Conservation (phyloP, 208 protist species). For the Vickermania spadyakhi region DNA sequence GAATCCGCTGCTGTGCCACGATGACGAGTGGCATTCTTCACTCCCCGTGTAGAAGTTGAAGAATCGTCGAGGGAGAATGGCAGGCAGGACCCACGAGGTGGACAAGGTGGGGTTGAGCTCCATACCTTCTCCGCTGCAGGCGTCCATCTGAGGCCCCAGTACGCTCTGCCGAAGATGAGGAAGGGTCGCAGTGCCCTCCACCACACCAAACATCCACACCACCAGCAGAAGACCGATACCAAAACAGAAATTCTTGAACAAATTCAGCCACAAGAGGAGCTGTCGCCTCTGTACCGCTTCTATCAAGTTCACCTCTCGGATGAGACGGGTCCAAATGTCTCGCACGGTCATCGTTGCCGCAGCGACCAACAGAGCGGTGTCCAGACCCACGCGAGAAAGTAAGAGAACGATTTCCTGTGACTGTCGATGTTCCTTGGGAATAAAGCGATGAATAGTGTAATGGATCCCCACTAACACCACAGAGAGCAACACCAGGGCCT, state of each 20-base stretch:
- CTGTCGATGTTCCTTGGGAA: conserved; percentile 21
- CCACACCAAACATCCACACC: background rate
- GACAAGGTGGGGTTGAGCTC: conserved; percentile 12
- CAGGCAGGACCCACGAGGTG: conserved; percentile 30
- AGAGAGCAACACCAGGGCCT: background rate
- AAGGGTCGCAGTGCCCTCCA: conserved; percentile 10
- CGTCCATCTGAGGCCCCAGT: conserved; percentile 19
- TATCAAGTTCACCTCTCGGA: too few species aligned
- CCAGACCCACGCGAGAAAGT: conserved; percentile 10
- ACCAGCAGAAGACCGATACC: background rate
- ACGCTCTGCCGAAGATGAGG: conserved; percentile 19
- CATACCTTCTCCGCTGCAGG: conserved; percentile 28
- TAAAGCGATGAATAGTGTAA: conserved; percentile 10
- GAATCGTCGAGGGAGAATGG: conserved; percentile 20
- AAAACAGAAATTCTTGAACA: background rate
- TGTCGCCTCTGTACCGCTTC: background rate
- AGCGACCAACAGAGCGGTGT: conserved; percentile 3
- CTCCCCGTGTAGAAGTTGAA: conserved; percentile 34
- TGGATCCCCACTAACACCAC: conserved; percentile 8
- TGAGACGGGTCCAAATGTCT: background rate
- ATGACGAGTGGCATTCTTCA: conserved; percentile 15
- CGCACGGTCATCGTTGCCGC: background rate
- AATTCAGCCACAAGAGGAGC: background rate
- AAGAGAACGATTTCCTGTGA: conserved; percentile 38
- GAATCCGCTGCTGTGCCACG: conserved; percentile 16